Evolutionary conservation across 1,284 basidiomycete species (phyloP), one percentile per base, ranked within the genome.

Genomic region (Termitomyces sp.): DNA sequence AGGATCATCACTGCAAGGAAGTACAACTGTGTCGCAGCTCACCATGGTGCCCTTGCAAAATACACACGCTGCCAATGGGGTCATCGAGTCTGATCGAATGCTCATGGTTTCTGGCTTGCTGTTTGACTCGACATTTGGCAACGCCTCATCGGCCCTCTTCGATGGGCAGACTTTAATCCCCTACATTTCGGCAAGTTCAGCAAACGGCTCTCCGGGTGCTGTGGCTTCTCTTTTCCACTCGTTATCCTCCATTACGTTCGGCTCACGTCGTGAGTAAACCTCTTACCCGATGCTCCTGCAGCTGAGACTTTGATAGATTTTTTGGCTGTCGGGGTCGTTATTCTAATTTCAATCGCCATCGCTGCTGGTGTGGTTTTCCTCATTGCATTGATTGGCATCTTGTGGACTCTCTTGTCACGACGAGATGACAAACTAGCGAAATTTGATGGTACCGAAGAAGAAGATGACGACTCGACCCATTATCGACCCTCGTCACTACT

Each of bases 271-370:
- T 91, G 62, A 75, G 89, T 76, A 31, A n/a, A 19, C 52, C 46
- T 44, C 28, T 18, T 51, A 44, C 45, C 42, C 24, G 10, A 40
- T 3, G 41, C 3, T 34, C 2, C n/a, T 28, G 40, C 16, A 18
- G 13, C 57, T 42, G 47, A 47, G 28, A 39, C 13, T 48, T 18
- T 47, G 55, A 5, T 58, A 93, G 93, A 84, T 66, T 91, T 88
- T 78, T 81, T 97, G 48, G 92, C 93, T 1, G 84, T 86, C 21
- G 97, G 95, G 2, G 80, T 98, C 35, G 93, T 99, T 51, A 97
- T 99, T 57, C 80, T 98, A 37, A 95, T 99, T 61, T 96, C 93
- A 4, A 97, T 99, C 61, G 96, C 95, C 28, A 97, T 98, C 58
- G 86, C 92, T 3, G 93, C 95, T 9, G 96, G 94, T 24, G 84